These are phyloP conservation scores for Penicillium bovifimosum DNA, from an alignment of 495 filamentous ascomycete genomes.

Conservation along the genomic window DNA sequence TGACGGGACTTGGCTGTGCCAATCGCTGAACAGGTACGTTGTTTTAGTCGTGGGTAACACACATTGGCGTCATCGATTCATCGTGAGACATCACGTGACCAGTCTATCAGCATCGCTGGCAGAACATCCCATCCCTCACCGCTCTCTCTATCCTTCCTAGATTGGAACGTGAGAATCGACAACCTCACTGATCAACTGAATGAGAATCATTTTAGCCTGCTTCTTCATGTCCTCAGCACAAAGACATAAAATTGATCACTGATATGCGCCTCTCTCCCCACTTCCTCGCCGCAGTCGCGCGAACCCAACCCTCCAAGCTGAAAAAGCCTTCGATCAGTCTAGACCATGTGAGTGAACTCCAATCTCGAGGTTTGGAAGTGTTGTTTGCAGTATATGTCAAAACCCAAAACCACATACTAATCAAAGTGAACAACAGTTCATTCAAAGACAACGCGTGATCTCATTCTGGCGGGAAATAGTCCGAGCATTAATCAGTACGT, in stretches of 20 bases:
- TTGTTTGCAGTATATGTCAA: no score
- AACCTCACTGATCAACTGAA: not conserved
- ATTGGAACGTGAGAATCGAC: not conserved
- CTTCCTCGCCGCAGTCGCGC: constrained; percentile 30
- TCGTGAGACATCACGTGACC: not conserved
- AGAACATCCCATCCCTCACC: not conserved
- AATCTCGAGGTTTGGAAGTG: no score
- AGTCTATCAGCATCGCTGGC: not conserved
- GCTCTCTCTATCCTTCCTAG: constrained; percentile 1
- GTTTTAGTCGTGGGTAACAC: not conserved
- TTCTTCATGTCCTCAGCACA: not conserved
- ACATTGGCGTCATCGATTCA: no score
- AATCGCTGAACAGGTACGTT: no score
- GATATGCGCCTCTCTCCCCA: constrained; percentile 27
- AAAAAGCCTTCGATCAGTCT: constrained; percentile 37
- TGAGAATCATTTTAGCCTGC: not conserved
- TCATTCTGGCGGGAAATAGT: constrained; percentile 38
- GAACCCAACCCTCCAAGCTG: constrained; percentile 28
- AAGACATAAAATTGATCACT: constrained; percentile 8
- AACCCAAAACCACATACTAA: constrained; percentile 4
- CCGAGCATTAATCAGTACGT: constrained; percentile 35
- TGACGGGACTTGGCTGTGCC: no score
- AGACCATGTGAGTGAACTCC: constrained; percentile 41
- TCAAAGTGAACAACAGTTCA: constrained; percentile 24
- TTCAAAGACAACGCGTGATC: constrained; percentile 38